Conservation (phyloP, 371 early-diverging fungal species). For the Mucor lusitanicus region DNA sequence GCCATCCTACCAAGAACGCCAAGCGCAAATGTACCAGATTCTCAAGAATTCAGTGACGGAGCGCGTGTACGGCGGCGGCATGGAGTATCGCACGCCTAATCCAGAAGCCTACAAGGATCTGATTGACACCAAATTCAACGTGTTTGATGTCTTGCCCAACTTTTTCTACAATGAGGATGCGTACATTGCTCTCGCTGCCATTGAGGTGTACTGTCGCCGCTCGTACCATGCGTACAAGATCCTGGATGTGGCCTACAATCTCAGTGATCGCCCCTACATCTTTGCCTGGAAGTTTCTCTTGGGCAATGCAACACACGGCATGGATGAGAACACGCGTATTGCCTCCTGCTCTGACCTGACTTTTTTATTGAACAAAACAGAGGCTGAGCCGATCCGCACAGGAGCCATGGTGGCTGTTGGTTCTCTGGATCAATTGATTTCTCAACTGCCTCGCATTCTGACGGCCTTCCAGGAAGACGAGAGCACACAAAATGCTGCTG, state of each 20-base stretch:
- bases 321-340: slow-evolving; percentile 65
- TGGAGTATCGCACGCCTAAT: not conserved
- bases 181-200: slow-evolving; percentile 83
- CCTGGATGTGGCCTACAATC: slow-evolving; percentile 76
- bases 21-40: slow-evolving; percentile 81
- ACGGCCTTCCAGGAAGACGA: slow-evolving; percentile 53
- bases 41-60: slow-evolving; percentile 80
- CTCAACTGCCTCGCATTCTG: slow-evolving; percentile 54
- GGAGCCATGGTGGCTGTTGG: slow-evolving; percentile 69
- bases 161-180: slow-evolving; percentile 89
- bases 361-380: slow-evolving; percentile 65
- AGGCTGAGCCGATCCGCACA: slow-evolving; percentile 67
- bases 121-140: slow-evolving; percentile 91
- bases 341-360: slow-evolving; percentile 73
- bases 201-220: slow-evolving; percentile 95
- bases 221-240: slow-evolving; percentile 96
- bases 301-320: slow-evolving; percentile 48
- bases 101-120: slow-evolving; percentile 82
- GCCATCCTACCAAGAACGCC: slow-evolving; percentile 92
- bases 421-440: slow-evolving; percentile 55
- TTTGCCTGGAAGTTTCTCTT: slow-evolving; percentile 84
- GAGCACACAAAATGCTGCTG: not conserved
- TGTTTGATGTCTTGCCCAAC: slow-evolving; percentile 92
- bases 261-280: slow-evolving; percentile 69
- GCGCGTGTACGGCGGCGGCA: slow-evolving; percentile 66